Percentiles rank a stretch among this genome's conserved stretches.
Evolutionary conservation across 2,329 filamentous ascomycete species (phyloP).

Genomic region (Monilinia laxa): DNA sequence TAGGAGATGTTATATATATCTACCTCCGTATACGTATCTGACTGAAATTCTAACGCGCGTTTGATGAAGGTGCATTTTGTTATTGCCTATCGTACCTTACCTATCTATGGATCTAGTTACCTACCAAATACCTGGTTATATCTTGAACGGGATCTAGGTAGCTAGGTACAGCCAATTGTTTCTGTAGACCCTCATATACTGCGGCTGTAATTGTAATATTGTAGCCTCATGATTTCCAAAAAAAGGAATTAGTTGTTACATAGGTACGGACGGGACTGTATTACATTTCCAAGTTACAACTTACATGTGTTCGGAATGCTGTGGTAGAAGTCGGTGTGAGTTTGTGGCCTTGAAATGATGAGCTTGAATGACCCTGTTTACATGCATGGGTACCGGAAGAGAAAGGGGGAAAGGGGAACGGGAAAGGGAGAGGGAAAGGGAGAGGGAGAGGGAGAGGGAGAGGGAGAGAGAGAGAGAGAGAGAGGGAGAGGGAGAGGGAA

Average conservation of each 20-base stretch:
- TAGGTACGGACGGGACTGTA: no score
- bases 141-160: no score
- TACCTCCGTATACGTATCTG: no score
- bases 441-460: no score
- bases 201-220: background rate
- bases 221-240: slow-evolving; percentile 7
- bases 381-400: background rate
- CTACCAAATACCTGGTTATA: background rate
- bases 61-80: background rate
- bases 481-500: slow-evolving; percentile 1
- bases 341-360: background rate
- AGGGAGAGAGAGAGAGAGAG: background rate
- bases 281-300: background rate
- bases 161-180: no score
- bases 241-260: background rate
- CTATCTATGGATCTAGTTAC: background rate
- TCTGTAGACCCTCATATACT: background rate
- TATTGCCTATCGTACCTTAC: no score
- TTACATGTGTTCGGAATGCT: no score
- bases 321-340: slow-evolving; percentile 16
- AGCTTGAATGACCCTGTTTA: background rate
- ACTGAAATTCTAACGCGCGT: slow-evolving; percentile 18
- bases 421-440: no score
- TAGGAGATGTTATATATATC: background rate
- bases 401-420: slow-evolving; percentile 15